phyloP scores from a whole-genome alignment of 2,329 filamentous ascomycete species.

The Penicillium sp. region DNA sequence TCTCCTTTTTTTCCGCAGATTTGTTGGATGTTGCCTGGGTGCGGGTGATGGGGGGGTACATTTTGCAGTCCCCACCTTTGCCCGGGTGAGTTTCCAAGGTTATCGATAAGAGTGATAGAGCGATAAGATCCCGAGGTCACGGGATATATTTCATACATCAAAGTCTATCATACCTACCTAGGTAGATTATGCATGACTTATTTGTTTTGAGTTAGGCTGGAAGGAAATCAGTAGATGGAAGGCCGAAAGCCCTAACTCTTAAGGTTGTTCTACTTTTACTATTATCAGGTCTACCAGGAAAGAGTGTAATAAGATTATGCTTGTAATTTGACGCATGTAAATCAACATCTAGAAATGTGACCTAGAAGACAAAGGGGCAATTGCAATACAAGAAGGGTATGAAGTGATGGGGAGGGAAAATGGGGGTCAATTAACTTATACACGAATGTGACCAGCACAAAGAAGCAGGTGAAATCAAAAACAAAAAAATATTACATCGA shows the following conservation, averaged over 20 bases:
- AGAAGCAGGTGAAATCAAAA: conserved; percentile 13
- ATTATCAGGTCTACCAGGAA: not conserved
- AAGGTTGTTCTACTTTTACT: not conserved
- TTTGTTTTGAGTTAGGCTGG: not conserved
- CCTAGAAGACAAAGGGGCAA: conserved; percentile 23
- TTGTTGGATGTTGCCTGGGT: conserved; percentile 1
- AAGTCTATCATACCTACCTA: too few species aligned
- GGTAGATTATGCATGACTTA: not conserved
- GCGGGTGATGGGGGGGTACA: conserved; percentile 7
- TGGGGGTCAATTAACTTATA: conserved; percentile 35
- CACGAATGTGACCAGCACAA: conserved; percentile 43
- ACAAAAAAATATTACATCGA: conserved; percentile 34
- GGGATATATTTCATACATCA: not conserved
- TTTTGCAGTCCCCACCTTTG: conserved; percentile 9
- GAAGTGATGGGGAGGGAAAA: conserved; percentile 28
- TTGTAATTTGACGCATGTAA: conserved; percentile 20
- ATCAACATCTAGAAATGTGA: conserved; percentile 17
- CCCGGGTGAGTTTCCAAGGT: not conserved
- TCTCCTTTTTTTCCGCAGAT: conserved; percentile 3
- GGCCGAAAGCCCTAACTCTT: not conserved
- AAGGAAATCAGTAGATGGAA: not conserved
- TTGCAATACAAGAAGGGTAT: conserved; percentile 35
- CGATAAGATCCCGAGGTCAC: not conserved
- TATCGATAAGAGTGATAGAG: conserved; percentile 7
- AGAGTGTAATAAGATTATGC: conserved; percentile 9